Percentiles rank a stretch among this genome's conserved stretches.
These are phyloP conservation scores for Sonneratia alba DNA, from an alignment of 345 rosid species.

Conservation along the genomic window DNA sequence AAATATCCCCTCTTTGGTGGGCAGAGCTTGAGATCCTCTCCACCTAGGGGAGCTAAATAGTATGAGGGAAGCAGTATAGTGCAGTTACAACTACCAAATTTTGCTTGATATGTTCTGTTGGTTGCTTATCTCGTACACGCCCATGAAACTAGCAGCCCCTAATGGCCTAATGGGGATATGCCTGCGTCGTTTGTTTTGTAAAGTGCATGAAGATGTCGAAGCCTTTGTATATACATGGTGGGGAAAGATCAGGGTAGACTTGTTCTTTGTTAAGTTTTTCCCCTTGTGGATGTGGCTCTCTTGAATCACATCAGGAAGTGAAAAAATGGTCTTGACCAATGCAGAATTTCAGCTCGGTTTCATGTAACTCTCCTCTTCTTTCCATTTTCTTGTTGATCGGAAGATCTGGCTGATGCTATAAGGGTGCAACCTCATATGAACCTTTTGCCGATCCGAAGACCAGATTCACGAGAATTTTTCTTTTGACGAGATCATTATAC, in stretches of 20 bases:
- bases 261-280: neutral
- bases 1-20: slow-evolving; percentile 96
- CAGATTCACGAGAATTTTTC: too few species aligned
- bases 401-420: neutral
- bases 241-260: neutral
- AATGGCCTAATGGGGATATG: neutral
- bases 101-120: neutral
- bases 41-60: slow-evolving; percentile 27
- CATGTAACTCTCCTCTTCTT: neutral
- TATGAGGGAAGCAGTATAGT: neutral
- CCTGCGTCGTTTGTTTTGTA: neutral
- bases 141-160: neutral
- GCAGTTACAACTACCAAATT: slow-evolving; percentile 10
- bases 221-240: slow-evolving; percentile 14
- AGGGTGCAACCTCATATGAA: too few species aligned
- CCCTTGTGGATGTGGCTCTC: neutral
- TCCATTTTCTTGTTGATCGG: neutral
- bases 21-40: slow-evolving; percentile 87
- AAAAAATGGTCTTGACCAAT: neutral
- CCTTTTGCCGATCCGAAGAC: too few species aligned
- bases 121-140: neutral
- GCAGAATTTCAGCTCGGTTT: neutral
- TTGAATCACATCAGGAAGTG: neutral
- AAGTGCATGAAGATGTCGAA: slow-evolving; percentile 4
- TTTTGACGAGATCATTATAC: too few species aligned